Conservation (phyloP, 441 rosid genomes). For the Euphorbia celastroides region DNA sequence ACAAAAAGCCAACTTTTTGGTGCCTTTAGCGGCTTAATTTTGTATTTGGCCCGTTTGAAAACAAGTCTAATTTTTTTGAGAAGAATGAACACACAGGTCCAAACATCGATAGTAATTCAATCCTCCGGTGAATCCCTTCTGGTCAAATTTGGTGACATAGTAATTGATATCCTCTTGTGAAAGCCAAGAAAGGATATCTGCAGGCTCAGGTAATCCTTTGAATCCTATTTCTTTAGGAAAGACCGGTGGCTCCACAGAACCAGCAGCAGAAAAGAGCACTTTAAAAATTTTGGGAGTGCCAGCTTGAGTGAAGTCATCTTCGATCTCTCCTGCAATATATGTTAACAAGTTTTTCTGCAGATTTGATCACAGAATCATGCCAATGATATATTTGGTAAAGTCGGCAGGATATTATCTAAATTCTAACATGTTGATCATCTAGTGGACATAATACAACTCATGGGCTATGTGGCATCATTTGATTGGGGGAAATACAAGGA, state of each 20-base stretch:
- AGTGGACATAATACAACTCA: neutral
- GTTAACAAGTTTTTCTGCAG: neutral
- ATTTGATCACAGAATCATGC: conserved; percentile 3
- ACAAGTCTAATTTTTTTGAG: too few species aligned
- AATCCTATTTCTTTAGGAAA: conserved; percentile 38
- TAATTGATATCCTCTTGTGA: conserved; percentile 51
- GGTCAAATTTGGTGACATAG: conserved; percentile 35
- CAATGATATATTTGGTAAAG: neutral
- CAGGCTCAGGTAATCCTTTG: conserved; percentile 16
- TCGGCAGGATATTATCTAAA: neutral
- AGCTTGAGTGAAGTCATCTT: conserved; percentile 39
- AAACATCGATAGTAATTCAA: conserved; percentile 67
- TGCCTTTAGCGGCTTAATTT: too few species aligned
- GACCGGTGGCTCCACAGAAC: conserved; percentile 29
- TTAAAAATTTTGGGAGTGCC: conserved; percentile 30
- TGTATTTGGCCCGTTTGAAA: too few species aligned
- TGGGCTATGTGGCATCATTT: too few species aligned
- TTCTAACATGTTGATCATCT: neutral
- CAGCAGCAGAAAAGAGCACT: conserved; percentile 30
- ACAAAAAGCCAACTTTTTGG: too few species aligned
- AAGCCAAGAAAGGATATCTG: conserved; percentile 50
- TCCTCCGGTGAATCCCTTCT: conserved; percentile 52
- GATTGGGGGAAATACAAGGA: too few species aligned
- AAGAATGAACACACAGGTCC: conserved; percentile 37
- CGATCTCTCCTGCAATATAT: conserved; percentile 43